Percentiles rank a stretch among this genome's conserved stretches.
Conservation (phyloP, 169 alveolate genomes). For the Pseudocohnilembus persalinus region DNA sequence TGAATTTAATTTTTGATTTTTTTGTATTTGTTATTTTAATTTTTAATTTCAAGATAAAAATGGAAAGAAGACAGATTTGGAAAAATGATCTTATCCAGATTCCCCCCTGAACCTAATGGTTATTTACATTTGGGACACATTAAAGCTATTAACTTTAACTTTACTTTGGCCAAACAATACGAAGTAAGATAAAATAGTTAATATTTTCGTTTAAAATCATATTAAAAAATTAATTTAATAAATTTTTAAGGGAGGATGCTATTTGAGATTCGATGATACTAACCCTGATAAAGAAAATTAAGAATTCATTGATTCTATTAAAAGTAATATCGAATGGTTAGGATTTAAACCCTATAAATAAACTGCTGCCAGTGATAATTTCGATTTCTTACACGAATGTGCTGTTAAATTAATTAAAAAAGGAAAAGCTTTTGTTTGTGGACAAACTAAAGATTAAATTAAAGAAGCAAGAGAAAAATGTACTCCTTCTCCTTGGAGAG, state of each 20-base stretch:
- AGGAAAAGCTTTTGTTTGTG: conserved; percentile 99
- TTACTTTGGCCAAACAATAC: conserved; percentile 92
- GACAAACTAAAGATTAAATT: conserved; percentile 93
- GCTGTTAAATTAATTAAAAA: conserved; percentile 95
- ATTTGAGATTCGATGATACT: conserved; percentile 98
- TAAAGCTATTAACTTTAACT: conserved; percentile 97
- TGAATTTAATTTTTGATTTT: background rate
- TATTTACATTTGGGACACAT: conserved; percentile 99
- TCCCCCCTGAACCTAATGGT: conserved; percentile 99
- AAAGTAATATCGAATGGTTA: conserved; percentile 94
- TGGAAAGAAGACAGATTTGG: conserved; percentile 79
- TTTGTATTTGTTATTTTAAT: no score
- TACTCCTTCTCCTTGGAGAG: conserved; percentile 92
- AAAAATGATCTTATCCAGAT: conserved; percentile 92
- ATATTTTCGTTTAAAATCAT: background rate
- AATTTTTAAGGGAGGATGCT: conserved; percentile 85
- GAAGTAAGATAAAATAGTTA: conserved; percentile 57
- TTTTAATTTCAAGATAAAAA: conserved; percentile 60
- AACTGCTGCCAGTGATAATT: conserved; percentile 97
- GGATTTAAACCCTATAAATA: conserved; percentile 95
- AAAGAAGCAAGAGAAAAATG: conserved; percentile 89
- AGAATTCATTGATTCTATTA: conserved; percentile 93
- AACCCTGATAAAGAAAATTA: conserved; percentile 97
- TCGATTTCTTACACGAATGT: conserved; percentile 95
- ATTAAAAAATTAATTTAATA: background rate